These are phyloP conservation scores for Echites panduratus DNA, from an alignment of 257 asterid genomes.

Conservation along the genomic window DNA sequence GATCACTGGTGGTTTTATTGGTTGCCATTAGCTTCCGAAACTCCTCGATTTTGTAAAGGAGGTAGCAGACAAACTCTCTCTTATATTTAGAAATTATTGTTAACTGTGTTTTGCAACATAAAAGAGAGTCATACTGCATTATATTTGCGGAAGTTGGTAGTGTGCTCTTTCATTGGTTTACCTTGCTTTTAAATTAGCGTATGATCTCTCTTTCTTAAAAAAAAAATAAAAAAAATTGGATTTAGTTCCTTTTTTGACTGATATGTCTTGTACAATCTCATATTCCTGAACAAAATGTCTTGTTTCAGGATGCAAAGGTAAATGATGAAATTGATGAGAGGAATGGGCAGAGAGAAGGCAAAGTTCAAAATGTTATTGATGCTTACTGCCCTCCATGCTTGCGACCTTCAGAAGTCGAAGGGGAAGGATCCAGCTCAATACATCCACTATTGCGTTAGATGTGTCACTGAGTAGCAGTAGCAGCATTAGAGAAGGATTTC, in stretches of 20 bases:
- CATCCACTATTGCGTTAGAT: not conserved
- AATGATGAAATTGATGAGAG: slow-evolving; percentile 69
- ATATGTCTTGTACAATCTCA: not conserved
- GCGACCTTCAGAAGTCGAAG: slow-evolving; percentile 43
- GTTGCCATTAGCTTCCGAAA: not conserved
- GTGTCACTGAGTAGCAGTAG: not conserved
- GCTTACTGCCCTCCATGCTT: slow-evolving; percentile 88
- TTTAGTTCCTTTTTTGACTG: too few relatives aligned
- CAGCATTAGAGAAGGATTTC: too few relatives aligned
- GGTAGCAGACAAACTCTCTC: not conserved
- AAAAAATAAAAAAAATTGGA: not conserved
- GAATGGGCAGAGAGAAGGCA: slow-evolving; percentile 43
- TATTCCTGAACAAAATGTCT: not conserved
- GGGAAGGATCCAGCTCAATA: slow-evolving; percentile 37
- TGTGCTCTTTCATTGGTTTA: not conserved
- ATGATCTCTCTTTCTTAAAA: not conserved
- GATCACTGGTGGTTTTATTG: not conserved
- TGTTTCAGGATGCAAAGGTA: slow-evolving; percentile 67
- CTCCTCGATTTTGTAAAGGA: not conserved
- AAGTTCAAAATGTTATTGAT: slow-evolving; percentile 45
- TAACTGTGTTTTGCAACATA: not conserved
- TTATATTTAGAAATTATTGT: too few relatives aligned
- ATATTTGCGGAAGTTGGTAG: not conserved
- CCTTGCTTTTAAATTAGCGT: not conserved
- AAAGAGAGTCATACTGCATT: not conserved